These are phyloP conservation scores for Fusarium temperatum DNA, from an alignment of 2,329 filamentous ascomycete genomes.

Conservation along the genomic window DNA sequence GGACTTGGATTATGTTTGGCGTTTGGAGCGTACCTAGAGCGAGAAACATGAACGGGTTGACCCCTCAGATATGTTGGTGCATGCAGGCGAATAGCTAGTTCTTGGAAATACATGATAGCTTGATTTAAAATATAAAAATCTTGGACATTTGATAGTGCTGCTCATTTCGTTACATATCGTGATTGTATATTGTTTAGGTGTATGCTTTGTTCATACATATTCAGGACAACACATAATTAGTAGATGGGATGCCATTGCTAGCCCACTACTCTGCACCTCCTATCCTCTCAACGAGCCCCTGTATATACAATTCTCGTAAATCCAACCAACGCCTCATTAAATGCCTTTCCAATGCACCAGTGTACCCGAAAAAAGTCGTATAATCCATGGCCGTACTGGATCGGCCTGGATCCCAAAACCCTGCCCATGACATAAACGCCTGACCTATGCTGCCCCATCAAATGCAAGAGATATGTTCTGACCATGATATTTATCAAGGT, in stretches of 20 bases:
- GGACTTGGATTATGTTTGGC: slow-evolving; percentile 8
- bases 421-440: slow-evolving; percentile 41
- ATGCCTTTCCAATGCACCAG: slow-evolving; percentile 31
- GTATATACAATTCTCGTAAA: slow-evolving; percentile 18
- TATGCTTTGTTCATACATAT: neutral
- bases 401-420: slow-evolving; percentile 24
- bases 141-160: neutral
- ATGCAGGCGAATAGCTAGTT: neutral
- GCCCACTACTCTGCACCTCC: neutral
- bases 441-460: slow-evolving; percentile 40
- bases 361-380: slow-evolving; percentile 18
- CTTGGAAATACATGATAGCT: neutral
- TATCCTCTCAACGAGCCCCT: neutral
- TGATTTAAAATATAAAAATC: neutral
- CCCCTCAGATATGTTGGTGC: neutral
- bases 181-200: neutral
- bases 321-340: slow-evolving; percentile 32
- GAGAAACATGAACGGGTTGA: neutral
- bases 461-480: slow-evolving; percentile 26
- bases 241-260: neutral
- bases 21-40: slow-evolving; percentile 3
- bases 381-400: slow-evolving; percentile 20
- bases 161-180: neutral
- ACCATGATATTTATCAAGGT: slow-evolving; percentile 10
- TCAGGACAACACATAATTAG: neutral